Base-by-base conservation (phyloP, 2,329 filamentous ascomycete species). In the Curvularia spicifera region DNA sequence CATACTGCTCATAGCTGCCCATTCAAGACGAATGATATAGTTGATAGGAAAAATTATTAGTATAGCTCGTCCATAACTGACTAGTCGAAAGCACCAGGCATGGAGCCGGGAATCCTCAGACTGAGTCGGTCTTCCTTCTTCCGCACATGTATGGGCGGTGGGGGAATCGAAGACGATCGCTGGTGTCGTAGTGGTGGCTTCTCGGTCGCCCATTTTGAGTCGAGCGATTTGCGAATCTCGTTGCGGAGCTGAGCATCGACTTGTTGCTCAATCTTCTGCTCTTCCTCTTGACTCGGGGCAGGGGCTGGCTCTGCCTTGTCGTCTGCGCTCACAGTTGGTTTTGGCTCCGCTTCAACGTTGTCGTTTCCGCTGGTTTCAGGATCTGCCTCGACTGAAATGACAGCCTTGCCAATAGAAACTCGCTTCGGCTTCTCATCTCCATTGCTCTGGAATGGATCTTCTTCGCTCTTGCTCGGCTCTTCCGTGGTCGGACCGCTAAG, bases 381-480 rank as follows among this genome's bases (percentile, higher is more conserved):
- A 8, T 45, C 50, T 15, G 29, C 9, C 31, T 58, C 43, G 20
- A 18, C 35, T 43, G 68, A 71, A 39, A 78, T 70, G 42, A 78
- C 56, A 0, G 73, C 77, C 31, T 76, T 75, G 33, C 76, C 76
- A 28, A 78, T 78, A 0, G 73, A 76, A 1, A 78, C 71, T 12
- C 73, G 68, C 61, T 78, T 78, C 51, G 55, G 52, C 51, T 66
- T 52, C 4, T 70, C 70, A 10, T 62, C 64, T 8, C 49, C 66
- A 31, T 69, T 66, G 5, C 60, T 63, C 26, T 66, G 63, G 43
- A 78, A 78, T 1, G 74, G 75, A 53, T 76, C 74, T 13, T 77
- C 73, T 37, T 72, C 69, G 55, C 59, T 71, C 57, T 71, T 73
- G 22, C 58, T 55, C 9, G 55, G 28, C 51, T 51, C 57, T 1